Percentiles rank a stretch among this genome's conserved stretches.
Evolutionary conservation across 1,139 yeast species (phyloP).

Genomic region (Pneumocystis canis): DNA sequence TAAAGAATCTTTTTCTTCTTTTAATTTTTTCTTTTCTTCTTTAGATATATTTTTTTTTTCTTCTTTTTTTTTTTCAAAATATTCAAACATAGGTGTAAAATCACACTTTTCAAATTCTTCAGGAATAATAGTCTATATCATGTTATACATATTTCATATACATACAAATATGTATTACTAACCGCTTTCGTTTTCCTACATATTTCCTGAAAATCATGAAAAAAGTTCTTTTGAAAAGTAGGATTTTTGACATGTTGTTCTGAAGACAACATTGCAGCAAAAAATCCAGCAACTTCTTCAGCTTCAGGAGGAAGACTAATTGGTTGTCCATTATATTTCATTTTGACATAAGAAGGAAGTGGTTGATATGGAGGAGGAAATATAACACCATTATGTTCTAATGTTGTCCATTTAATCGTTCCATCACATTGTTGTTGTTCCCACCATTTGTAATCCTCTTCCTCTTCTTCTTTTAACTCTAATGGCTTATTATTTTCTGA

Average conservation of each 20-base stretch:
- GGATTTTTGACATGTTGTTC: slow-evolving; percentile 75
- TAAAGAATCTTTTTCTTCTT: slow-evolving; percentile 52
- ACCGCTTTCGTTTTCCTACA: slow-evolving; percentile 58
- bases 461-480: slow-evolving; percentile 39
- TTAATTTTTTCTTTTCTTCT: slow-evolving; percentile 59
- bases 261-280: slow-evolving; percentile 72
- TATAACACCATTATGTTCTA: slow-evolving; percentile 79
- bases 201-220: slow-evolving; percentile 58
- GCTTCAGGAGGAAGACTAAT: slow-evolving; percentile 64
- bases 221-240: slow-evolving; percentile 73
- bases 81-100: slow-evolving; percentile 56
- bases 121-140: background rate
- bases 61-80: slow-evolving; percentile 57
- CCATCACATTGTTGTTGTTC: slow-evolving; percentile 63
- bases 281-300: slow-evolving; percentile 94
- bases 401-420: slow-evolving; percentile 67
- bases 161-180: slow-evolving; percentile 23
- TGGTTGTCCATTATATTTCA: slow-evolving; percentile 62
- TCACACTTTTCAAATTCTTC: slow-evolving; percentile 57
- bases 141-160: slow-evolving; percentile 23
- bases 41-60: slow-evolving; percentile 53
- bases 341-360: slow-evolving; percentile 61
- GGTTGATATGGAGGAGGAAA: slow-evolving; percentile 90
- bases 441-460: slow-evolving; percentile 71
- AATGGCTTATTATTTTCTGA: background rate